Percentiles rank a stretch among this genome's conserved stretches.
phyloP scores from a whole-genome alignment of 2,329 filamentous ascomycete species.

The Elsinoe ampelina region DNA sequence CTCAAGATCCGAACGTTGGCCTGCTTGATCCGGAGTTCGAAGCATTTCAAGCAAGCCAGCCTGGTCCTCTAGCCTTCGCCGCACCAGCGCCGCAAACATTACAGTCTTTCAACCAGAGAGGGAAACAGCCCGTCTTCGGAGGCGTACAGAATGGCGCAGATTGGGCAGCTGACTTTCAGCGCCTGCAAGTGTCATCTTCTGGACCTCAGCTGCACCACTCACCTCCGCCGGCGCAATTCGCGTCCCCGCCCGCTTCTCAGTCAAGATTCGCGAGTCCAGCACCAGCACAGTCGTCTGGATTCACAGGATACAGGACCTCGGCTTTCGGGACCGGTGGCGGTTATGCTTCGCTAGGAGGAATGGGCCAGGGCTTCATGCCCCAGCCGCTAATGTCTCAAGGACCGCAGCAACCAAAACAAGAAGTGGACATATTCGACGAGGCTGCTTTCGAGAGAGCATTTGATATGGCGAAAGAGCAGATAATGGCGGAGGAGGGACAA shows the following conservation, averaged over 20 bases:
- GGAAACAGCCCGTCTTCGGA: constrained; percentile 19
- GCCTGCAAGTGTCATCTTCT: constrained; percentile 33
- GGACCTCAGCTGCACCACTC: constrained; percentile 23
- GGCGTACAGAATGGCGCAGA: constrained; percentile 27
- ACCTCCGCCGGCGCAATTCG: constrained; percentile 9
- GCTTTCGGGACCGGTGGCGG: constrained; percentile 24
- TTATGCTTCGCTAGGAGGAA: constrained; percentile 16
- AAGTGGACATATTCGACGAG: constrained; percentile 41
- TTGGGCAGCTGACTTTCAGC: constrained; percentile 44
- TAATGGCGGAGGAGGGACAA: constrained; percentile 21
- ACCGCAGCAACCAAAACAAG: constrained; percentile 19
- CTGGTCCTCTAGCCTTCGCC: constrained; percentile 24
- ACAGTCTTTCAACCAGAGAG: constrained; percentile 25
- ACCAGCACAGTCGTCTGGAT: background rate
- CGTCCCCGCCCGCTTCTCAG: background rate
- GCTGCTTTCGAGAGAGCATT: constrained; percentile 49
- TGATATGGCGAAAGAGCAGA: constrained; percentile 37
- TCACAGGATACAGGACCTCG: constrained; percentile 16
- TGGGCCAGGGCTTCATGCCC: constrained; percentile 29
- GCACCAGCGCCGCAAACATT: constrained; percentile 28
- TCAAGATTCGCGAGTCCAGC: background rate
- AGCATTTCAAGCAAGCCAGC: constrained; percentile 52
- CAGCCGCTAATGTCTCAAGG: constrained; percentile 16
- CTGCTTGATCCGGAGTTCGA: constrained; percentile 58
- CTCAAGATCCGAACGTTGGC: constrained; percentile 45